phyloP scores from a whole-genome alignment of 441 rosid genomes.

The Euphorbia celastroides region DNA sequence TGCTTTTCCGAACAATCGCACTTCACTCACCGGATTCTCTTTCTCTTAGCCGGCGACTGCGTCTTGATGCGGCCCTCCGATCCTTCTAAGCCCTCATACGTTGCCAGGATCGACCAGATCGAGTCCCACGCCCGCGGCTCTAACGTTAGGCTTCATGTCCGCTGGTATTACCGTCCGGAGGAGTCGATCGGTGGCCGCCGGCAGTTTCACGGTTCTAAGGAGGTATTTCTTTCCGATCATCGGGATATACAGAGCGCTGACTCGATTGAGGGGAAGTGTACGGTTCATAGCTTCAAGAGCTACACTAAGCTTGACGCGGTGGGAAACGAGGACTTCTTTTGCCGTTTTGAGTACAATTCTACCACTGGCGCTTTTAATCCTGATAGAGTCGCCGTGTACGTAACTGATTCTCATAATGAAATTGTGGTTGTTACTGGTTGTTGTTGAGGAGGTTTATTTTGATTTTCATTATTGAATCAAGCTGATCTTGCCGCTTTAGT shows the following conservation, averaged over 20 bases:
- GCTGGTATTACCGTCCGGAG: conserved; percentile 99
- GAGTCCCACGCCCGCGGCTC: conserved; percentile 75
- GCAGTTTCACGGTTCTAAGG: conserved; percentile 92
- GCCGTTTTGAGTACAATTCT: conserved; percentile 94
- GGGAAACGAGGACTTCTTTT: conserved; percentile 90
- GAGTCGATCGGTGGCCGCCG: conserved; percentile 93
- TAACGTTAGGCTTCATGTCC: conserved; percentile 62
- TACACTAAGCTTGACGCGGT: conserved; percentile 84
- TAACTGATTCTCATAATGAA: background rate
- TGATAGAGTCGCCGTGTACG: conserved; percentile 95
- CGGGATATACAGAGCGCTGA: conserved; percentile 83
- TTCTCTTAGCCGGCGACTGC: conserved; percentile 63
- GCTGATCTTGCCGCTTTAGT: background rate
- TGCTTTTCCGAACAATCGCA: conserved; percentile 10
- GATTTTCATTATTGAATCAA: background rate
- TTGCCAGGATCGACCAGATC: conserved; percentile 82
- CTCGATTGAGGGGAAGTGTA: conserved; percentile 88
- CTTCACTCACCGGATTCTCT: background rate
- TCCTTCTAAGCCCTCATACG: conserved; percentile 79
- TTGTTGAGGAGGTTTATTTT: background rate
- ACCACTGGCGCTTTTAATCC: conserved; percentile 81
- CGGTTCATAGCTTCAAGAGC: conserved; percentile 78
- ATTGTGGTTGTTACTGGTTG: background rate
- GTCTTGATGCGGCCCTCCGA: conserved; percentile 93
- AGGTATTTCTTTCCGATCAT: conserved; percentile 88